These are phyloP conservation scores for Eragrostis tef DNA, from an alignment of 202 grass and related monocot species.

Conservation along the genomic window DNA sequence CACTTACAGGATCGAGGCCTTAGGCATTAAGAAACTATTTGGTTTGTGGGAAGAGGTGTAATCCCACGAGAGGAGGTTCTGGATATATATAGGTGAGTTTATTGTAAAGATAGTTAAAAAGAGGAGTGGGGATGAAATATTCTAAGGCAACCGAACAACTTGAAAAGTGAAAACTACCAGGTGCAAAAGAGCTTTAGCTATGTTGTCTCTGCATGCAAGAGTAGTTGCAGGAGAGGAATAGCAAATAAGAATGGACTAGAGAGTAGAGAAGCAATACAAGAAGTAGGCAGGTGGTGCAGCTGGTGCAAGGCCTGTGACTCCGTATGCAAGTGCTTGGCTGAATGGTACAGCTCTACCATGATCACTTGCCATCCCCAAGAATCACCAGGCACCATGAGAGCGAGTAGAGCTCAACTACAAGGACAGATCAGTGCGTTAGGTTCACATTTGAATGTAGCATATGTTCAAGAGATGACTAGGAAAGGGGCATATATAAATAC, in stretches of 20 bases:
- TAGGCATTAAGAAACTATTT: slow-evolving; percentile 73
- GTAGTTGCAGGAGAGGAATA: slow-evolving; percentile 36
- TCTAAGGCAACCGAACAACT: slow-evolving; percentile 61
- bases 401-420: slow-evolving; percentile 43
- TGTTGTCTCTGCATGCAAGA: slow-evolving; percentile 47
- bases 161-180: slow-evolving; percentile 57
- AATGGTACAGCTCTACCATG: slow-evolving; percentile 50
- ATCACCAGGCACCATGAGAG: slow-evolving; percentile 53
- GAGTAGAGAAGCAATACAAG: slow-evolving; percentile 59
- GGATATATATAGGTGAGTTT: slow-evolving; percentile 54
- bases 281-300: slow-evolving; percentile 59
- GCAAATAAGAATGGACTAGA: slow-evolving; percentile 30
- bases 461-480: slow-evolving; percentile 31
- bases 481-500: slow-evolving; percentile 25
- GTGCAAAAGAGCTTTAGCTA: slow-evolving; percentile 51
- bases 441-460: slow-evolving; percentile 24
- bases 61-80: slow-evolving; percentile 54
- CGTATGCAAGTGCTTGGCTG: slow-evolving; percentile 48
- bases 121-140: slow-evolving; percentile 48
- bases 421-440: slow-evolving; percentile 39
- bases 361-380: slow-evolving; percentile 58
- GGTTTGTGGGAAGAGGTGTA: slow-evolving; percentile 75
- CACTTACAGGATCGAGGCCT: slow-evolving; percentile 58
- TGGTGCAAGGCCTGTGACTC: slow-evolving; percentile 58
- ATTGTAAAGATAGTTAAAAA: slow-evolving; percentile 67